phyloP scores from a whole-genome alignment of 352 stramenopile species.

The Globisporangium takayamanum region DNA sequence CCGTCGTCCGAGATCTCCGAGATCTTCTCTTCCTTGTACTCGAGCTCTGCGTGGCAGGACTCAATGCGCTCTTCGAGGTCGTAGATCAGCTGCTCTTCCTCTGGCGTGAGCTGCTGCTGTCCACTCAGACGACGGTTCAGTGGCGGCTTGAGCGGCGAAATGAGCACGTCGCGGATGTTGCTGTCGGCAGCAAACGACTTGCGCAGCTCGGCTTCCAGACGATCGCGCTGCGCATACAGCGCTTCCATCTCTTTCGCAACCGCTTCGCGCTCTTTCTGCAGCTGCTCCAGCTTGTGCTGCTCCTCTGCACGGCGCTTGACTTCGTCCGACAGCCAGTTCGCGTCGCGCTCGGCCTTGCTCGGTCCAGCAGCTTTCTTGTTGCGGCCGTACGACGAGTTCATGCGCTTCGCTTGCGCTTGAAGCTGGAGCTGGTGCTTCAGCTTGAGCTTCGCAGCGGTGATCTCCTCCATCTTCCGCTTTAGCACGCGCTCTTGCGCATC shows the following conservation, averaged over 20 bases:
- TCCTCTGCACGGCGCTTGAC: conserved; percentile 77
- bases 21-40: conserved; percentile 89
- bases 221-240: conserved; percentile 67
- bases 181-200: conserved; percentile 50
- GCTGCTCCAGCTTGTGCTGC: conserved; percentile 77
- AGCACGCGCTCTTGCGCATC: conserved; percentile 81
- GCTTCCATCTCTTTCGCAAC: conserved; percentile 81
- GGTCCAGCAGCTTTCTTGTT: conserved; percentile 30
- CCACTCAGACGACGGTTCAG: conserved; percentile 39
- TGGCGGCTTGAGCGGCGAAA: conserved; percentile 56
- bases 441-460: conserved; percentile 63
- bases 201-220: conserved; percentile 61
- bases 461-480: conserved; percentile 86
- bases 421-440: conserved; percentile 84
- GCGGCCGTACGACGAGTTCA: conserved; percentile 45
- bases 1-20: conserved; percentile 69
- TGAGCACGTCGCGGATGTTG: conserved; percentile 77
- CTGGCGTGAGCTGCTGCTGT: conserved; percentile 53
- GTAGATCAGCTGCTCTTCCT: conserved; percentile 75
- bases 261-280: conserved; percentile 69
- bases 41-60: conserved; percentile 74
- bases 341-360: conserved; percentile 42
- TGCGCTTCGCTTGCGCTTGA: conserved; percentile 61
- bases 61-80: conserved; percentile 86
- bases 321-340: conserved; percentile 80